phyloP scores from a whole-genome alignment of 139 green algal genomes.

The Ettlia oleoabundans region DNA sequence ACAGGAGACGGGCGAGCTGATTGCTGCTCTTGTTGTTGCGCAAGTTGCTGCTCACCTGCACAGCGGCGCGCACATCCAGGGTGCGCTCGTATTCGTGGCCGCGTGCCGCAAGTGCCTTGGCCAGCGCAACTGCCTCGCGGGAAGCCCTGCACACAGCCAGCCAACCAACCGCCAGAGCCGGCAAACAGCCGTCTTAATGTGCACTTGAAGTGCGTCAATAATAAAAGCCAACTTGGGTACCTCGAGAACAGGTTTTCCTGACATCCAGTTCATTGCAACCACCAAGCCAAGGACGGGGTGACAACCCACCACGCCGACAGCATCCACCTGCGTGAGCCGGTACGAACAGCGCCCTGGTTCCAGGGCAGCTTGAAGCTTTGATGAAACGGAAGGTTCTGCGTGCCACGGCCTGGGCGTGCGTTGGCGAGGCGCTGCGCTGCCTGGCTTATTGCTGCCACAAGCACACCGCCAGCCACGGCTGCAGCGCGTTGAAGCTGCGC shows the following conservation, averaged over 20 bases:
- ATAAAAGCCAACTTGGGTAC: no score
- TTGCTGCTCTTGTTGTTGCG: no score
- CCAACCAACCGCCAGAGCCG: no score
- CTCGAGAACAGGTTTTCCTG: no score
- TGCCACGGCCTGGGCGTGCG: not conserved
- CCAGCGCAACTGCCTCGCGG: slow-evolving; percentile 22
- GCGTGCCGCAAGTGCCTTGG: slow-evolving; percentile 7
- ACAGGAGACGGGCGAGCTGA: not conserved
- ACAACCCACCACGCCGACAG: no score
- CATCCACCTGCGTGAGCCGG: slow-evolving; percentile 1
- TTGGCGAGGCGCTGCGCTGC: slow-evolving; percentile 26
- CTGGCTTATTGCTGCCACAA: slow-evolving; percentile 36
- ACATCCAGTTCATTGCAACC: no score
- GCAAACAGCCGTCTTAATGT: no score
- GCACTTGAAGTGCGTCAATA: no score
- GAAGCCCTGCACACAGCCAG: slow-evolving; percentile 24
- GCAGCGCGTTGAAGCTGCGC: slow-evolving; percentile 22
- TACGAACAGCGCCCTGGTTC: not conserved
- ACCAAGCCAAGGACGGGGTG: no score
- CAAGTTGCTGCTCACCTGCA: slow-evolving; percentile 16
- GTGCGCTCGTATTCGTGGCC: slow-evolving; percentile 40
- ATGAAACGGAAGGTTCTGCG: slow-evolving; percentile 29
- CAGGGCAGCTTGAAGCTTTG: slow-evolving; percentile 41
- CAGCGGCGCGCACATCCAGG: slow-evolving; percentile 46
- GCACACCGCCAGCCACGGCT: slow-evolving; percentile 28